Conservation (phyloP, 495 filamentous ascomycete species). For the Penicillium herquei region DNA sequence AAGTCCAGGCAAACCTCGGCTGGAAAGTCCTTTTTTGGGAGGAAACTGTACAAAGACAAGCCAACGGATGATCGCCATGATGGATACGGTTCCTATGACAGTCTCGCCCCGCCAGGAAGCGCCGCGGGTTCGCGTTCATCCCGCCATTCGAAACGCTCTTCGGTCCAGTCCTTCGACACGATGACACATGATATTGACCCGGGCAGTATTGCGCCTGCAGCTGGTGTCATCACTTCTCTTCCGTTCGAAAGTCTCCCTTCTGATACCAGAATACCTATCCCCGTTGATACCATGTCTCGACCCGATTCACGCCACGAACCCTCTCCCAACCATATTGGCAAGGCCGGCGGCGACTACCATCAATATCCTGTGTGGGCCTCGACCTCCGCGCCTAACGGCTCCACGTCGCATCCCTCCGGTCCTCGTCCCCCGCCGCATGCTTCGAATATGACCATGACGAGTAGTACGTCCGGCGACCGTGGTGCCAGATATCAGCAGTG, state of each 20-base stretch:
- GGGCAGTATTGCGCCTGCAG: constrained; percentile 63
- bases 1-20: constrained; percentile 81
- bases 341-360: constrained; percentile 75
- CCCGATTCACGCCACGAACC: constrained; percentile 70
- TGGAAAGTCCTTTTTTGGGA: constrained; percentile 84
- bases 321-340: constrained; percentile 77
- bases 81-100: constrained; percentile 49
- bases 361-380: constrained; percentile 81
- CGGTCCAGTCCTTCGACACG: constrained; percentile 71
- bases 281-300: constrained; percentile 73
- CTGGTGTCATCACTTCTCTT: constrained; percentile 87
- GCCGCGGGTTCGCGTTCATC: constrained; percentile 70
- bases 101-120: constrained; percentile 47
- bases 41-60: constrained; percentile 73
- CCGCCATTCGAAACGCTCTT: constrained; percentile 75
- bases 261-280: constrained; percentile 67
- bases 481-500: constrained; percentile 71
- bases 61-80: constrained; percentile 56
- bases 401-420: constrained; percentile 59
- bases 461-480: constrained; percentile 60
- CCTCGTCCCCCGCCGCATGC: constrained; percentile 69
- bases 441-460: constrained; percentile 64
- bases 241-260: constrained; percentile 76
- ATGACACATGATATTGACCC: constrained; percentile 46
- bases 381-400: constrained; percentile 37